Evolutionary conservation across 176 grass and related monocot species (phyloP).

Genomic region (Oryza coarctata): DNA sequence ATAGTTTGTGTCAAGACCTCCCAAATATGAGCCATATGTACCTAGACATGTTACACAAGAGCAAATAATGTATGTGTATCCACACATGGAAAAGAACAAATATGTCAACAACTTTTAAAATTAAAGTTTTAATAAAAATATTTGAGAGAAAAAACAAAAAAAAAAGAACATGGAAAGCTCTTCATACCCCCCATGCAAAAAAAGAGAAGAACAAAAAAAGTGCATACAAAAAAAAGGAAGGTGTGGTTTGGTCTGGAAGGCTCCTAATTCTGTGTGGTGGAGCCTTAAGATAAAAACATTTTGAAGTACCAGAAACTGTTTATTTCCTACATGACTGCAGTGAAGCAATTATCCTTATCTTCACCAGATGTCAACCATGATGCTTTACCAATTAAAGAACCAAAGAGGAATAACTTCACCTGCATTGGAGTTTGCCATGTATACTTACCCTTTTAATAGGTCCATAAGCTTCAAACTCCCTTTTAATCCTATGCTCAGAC

Average conservation of each 20-base stretch:
- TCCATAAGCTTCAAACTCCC: constrained; percentile 86
- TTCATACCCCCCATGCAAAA: not conserved
- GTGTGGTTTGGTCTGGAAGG: not conserved
- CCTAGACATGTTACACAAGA: not conserved
- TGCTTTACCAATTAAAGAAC: constrained; percentile 18
- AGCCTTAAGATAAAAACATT: constrained; percentile 14
- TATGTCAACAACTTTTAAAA: not conserved
- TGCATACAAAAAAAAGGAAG: not conserved
- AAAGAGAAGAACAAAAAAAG: not conserved
- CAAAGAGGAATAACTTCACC: constrained; percentile 57
- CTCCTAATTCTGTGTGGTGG: constrained; percentile 9
- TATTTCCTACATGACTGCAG: not conserved
- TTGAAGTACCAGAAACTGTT: not conserved
- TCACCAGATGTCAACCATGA: constrained; percentile 1
- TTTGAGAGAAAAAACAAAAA: not conserved
- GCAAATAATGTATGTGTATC: not conserved
- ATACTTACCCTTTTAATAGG: constrained; percentile 88
- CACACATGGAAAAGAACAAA: not conserved
- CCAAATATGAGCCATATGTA: not conserved
- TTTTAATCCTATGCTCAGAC: constrained; percentile 65
- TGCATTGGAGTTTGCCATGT: constrained; percentile 40
- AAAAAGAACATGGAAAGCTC: not conserved
- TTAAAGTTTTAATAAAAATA: not conserved
- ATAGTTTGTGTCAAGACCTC: not conserved
- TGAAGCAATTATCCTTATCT: not conserved